Base-by-base conservation (phyloP, 495 filamentous ascomycete genomes). In the Annulohypoxylon maeteangense region DNA sequence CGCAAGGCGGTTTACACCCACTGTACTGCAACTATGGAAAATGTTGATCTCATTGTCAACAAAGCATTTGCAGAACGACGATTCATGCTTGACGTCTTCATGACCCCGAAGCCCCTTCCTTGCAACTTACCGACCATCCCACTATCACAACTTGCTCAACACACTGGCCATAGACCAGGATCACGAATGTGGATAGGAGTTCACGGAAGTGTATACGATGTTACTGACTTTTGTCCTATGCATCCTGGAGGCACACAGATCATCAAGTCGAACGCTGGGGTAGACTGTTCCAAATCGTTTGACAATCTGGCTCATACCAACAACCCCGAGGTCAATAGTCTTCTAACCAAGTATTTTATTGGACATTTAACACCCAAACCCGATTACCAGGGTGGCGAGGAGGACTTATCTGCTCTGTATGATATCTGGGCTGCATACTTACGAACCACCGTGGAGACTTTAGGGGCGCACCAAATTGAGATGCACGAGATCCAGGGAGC, bases 71-170 rank as follows among this genome's bases (percentile, higher is more conserved):
- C 84, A 0, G 84, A 86, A 68, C 78, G 84, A 0, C 76, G 83
- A 34, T 82, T 86, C 62, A 86, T 86, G 84, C 77, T 86, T 1
- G 84, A 86, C 60, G 83, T 86, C 56, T 86, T 85, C 73, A 86
- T 86, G 84, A 84, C 83, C 12, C 84, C 83, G 6, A 82, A 80
- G 66, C 79, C 83, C 2, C 78, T 86, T 42, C 80, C 82, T 10
- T 84, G 79, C 72, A 82, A 84, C 48, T 69, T 81, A 20, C 81
- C 83, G 14, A 80, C 81, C 0, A 81, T 85, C 53, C 78, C 82
- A 7, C 62, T 86, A 8, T 84, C 82, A n/a, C 78, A 83, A 66
- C 81, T 86, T 22, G 79, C 82, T 7, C 71, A 75, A 18, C 77
- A 85, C 58, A 86, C 84, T 5, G 84, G 84, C 18, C 84, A 85